phyloP scores from a whole-genome alignment of 345 rosid species.

The Aurinia saxatilis region DNA sequence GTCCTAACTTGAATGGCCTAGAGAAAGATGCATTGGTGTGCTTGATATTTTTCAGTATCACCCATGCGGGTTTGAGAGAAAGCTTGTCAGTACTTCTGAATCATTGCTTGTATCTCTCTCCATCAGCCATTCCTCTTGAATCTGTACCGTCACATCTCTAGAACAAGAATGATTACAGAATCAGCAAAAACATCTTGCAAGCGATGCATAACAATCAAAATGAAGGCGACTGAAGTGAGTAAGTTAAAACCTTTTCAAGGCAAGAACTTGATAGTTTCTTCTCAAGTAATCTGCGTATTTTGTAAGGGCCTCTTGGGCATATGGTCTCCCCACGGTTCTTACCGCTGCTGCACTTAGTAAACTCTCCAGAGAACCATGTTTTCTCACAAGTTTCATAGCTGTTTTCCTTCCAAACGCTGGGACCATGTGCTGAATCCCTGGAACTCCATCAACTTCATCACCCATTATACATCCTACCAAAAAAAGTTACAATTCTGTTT shows the following conservation, averaged over 20 bases:
- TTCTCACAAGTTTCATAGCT: constrained; percentile 71
- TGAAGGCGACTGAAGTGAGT: neutral
- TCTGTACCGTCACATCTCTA: constrained; percentile 70
- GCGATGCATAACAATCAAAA: neutral
- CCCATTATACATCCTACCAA: constrained; percentile 80
- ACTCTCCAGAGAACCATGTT: constrained; percentile 80
- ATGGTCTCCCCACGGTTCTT: constrained; percentile 73
- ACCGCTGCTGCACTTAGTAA: constrained; percentile 75
- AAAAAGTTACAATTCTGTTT: neutral
- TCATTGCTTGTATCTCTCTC: constrained; percentile 59
- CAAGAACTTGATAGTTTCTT: constrained; percentile 81
- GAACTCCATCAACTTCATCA: constrained; percentile 87
- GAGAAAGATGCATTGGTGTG: neutral
- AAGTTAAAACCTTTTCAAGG: constrained; percentile 58
- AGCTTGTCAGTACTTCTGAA: constrained; percentile 42
- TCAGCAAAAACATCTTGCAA: neutral
- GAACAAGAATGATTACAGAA: neutral
- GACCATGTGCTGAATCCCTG: constrained; percentile 71
- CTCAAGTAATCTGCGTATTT: constrained; percentile 73
- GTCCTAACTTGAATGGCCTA: neutral
- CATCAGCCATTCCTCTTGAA: constrained; percentile 72
- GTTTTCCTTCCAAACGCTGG: constrained; percentile 90
- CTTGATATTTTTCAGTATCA: constrained; percentile 27
- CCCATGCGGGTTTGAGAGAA: constrained; percentile 26
- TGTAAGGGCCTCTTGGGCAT: constrained; percentile 85